Evolutionary conservation across 2,329 filamentous ascomycete genomes (phyloP).

Genomic region (Venturia pyrina): DNA sequence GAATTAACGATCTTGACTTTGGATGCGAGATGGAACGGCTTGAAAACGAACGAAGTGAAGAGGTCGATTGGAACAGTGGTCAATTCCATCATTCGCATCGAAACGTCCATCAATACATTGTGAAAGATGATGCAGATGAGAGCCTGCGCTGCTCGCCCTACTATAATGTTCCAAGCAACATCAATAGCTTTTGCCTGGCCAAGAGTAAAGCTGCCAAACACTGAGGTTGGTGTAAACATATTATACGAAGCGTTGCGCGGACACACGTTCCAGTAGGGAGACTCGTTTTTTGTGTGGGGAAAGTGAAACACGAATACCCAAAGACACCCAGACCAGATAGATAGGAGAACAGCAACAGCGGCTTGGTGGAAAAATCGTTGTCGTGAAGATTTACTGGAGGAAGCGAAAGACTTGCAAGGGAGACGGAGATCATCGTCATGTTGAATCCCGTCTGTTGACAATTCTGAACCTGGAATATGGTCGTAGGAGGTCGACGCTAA

Average conservation of each 20-base stretch:
- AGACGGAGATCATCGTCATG: neutral
- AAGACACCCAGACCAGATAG: neutral
- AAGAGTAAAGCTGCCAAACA: neutral
- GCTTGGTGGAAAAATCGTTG: neutral
- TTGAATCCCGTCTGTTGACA: neutral
- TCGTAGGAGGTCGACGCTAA: neutral
- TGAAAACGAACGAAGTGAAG: constrained; percentile 7
- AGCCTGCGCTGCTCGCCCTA: constrained; percentile 11
- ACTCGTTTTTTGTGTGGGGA: neutral
- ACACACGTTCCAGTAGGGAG: neutral
- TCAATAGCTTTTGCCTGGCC: constrained; percentile 12
- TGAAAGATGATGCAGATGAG: constrained; percentile 1
- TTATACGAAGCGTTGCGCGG: neutral
- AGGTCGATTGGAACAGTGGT: constrained; percentile 7
- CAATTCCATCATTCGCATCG: constrained; percentile 8
- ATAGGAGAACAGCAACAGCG: neutral
- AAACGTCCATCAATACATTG: constrained; percentile 9
- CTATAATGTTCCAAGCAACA: constrained; percentile 10
- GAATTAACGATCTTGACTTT: constrained; percentile 2
- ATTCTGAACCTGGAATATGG: neutral
- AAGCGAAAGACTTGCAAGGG: neutral
- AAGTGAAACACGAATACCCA: neutral
- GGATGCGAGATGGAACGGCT: neutral
- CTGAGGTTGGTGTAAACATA: neutral
- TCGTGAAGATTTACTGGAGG: neutral